Base-by-base conservation (phyloP, 345 rosid species). In the Anacardium occidentale region DNA sequence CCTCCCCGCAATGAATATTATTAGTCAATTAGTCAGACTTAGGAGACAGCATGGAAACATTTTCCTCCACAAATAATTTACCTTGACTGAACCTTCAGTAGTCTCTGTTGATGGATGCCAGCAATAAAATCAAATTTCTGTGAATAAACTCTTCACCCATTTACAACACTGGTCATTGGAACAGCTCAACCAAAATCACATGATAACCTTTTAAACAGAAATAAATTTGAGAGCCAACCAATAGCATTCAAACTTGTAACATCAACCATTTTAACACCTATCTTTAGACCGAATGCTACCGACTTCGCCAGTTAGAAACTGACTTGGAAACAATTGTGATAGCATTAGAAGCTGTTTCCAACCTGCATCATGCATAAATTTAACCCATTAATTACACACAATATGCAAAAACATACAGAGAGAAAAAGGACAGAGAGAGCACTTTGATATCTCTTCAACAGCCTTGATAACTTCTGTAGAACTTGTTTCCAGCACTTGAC, bases 401-500 rank as follows among this genome's bases (percentile, higher is more conserved):
- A 48, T 37, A 37, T 0, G 54, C 3, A 56, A 26, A 55, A 17
- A 14, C 24, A 48, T 17, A 25, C 21, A 59, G 55, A 63, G 42
- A 42, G 17, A 77, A 64, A 70, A 54, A 71, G 68, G 78, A 70
- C 69, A 75, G 78, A 63, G 78, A 55, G 25, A 20, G 68, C 72
- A 92, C 99, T 78, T 92, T 8, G 96, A 88, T 82, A 95, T 92
- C 77, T 95, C 94, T 83, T 92, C 94, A 26, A 88, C 88, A 63
- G 90, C 93, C 75, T 79, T 95, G 74, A 88, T 81, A 69, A 95
- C 84, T 80, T 95, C 98, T 6, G 84, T 51, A 24, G 96, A 91
- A 77, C 87, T 92, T 77, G 98, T 92, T 83, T 95, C 99, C 42
- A 93, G 81, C 74, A 92, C 98, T 66, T 95, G 97, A 47, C 98